These are phyloP conservation scores for Thraustochytrium sp. DNA, from an alignment of 352 stramenopile genomes.

Conservation along the genomic window DNA sequence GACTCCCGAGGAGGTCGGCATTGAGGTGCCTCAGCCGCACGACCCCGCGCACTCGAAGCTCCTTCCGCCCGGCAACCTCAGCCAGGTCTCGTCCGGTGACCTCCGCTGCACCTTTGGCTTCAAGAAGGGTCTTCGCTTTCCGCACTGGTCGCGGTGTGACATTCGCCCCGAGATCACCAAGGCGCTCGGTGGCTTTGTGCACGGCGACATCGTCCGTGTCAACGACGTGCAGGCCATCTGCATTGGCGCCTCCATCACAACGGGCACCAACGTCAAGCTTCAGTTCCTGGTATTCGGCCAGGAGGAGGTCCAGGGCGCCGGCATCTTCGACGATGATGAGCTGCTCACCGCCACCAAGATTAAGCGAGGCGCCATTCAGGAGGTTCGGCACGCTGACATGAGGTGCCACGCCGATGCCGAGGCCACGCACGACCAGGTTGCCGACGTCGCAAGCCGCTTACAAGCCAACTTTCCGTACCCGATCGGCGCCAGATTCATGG, in stretches of 20 bases:
- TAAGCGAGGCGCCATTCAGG: background rate
- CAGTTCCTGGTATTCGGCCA: background rate
- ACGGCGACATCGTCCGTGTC: background rate
- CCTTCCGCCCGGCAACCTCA: background rate
- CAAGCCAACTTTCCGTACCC: background rate
- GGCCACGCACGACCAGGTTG: background rate
- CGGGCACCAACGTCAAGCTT: background rate
- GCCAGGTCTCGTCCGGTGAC: background rate
- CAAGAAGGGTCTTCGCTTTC: background rate
- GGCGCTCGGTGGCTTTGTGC: background rate
- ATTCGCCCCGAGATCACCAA: background rate
- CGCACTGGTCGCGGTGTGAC: background rate
- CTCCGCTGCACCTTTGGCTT: conserved; percentile 12
- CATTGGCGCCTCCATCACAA: background rate
- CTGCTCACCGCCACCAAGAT: background rate
- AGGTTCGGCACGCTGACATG: background rate
- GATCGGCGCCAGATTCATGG: background rate
- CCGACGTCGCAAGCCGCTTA: background rate
- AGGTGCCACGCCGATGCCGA: background rate
- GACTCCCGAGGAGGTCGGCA: background rate
- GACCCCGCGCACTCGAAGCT: background rate
- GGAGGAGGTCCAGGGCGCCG: background rate
- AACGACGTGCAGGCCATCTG: background rate
- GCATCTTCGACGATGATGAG: background rate
- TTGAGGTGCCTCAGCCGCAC: background rate